Conservation (phyloP, 495 filamentous ascomycete genomes). For the Trichodelitschia bisporula region DNA sequence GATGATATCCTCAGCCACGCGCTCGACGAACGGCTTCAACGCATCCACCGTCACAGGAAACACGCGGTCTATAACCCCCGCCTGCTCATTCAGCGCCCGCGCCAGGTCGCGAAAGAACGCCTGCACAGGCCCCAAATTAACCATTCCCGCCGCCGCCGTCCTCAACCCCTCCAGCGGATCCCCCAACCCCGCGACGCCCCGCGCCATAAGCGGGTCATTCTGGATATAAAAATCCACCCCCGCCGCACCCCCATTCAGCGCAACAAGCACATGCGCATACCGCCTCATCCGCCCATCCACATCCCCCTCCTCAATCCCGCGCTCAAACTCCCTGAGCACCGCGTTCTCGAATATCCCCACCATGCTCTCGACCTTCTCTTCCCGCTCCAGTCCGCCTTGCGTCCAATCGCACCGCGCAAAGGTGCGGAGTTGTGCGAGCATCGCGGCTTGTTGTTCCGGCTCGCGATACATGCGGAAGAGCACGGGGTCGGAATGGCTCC, state of each 20-base stretch:
- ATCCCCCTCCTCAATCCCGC: slow-evolving; percentile 69
- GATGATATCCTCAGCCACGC: slow-evolving; percentile 63
- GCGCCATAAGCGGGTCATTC: slow-evolving; percentile 40
- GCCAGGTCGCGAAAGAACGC: slow-evolving; percentile 56
- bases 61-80: slow-evolving; percentile 54
- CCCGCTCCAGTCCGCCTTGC: slow-evolving; percentile 42
- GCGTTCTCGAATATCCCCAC: slow-evolving; percentile 72
- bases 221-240: slow-evolving; percentile 69
- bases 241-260: slow-evolving; percentile 57
- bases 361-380: slow-evolving; percentile 47
- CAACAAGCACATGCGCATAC: slow-evolving; percentile 65
- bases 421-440: slow-evolving; percentile 50
- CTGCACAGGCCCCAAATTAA: slow-evolving; percentile 54
- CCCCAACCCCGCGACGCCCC: background rate
- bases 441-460: slow-evolving; percentile 68
- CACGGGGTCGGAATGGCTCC: slow-evolving; percentile 52
- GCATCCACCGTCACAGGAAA: slow-evolving; percentile 60
- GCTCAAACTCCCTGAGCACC: slow-evolving; percentile 74
- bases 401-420: slow-evolving; percentile 66
- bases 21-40: slow-evolving; percentile 51
- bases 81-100: slow-evolving; percentile 58
- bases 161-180: slow-evolving; percentile 67
- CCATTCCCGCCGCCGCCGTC: slow-evolving; percentile 19
- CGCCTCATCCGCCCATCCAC: slow-evolving; percentile 68
- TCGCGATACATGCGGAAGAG: slow-evolving; percentile 71